Evolutionary conservation across 148 eudicot genomes (phyloP), one percentile per base, ranked within the genome.

Genomic region (Cornus suecica): DNA sequence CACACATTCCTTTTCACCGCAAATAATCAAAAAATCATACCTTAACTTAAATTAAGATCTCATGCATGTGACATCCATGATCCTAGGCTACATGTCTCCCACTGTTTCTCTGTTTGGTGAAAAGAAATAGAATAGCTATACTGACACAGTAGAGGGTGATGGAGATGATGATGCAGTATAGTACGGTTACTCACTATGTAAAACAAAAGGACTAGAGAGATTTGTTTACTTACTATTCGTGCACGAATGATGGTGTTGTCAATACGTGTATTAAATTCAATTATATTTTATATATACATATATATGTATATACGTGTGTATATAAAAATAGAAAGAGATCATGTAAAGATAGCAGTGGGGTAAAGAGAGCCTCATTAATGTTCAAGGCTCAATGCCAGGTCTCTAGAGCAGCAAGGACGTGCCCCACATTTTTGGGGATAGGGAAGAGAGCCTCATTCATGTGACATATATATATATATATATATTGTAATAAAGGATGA

Each of bases 181-280:
- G 75, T 61, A 32, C 75, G 66, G 3, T 23, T 58, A 58, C 62
- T 18, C 9, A 18, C 3, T 58, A 22, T 18, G 20, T 58, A 30
- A 32, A 10, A 32, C 7, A 72, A 60, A 72, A 60, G 52, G 24
- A 24, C 32, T 8, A 73, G 32, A 73, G 16, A 73, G 32, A 73
- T 61, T 73, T 73, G 24, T 64, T 73, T n/a, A 58, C 76, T 13
- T 18, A 62, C 76, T 60, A 54, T 61, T 73, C 54, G 76, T 73
- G 67, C 76, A 62, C n/a, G 66, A 73, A 61, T 73, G 66, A 54
- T 52, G 34, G 76, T 24, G 32, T 13, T 34, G 41, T 22, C 54
- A 6, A 37, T 37, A 3, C 7, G n/a, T n/a, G n/a, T n/a, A n/a
- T n/a, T n/a, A n/a, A n/a, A n/a, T n/a, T n/a, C n/a, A n/a, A n/a